phyloP scores from a whole-genome alignment of 2,329 filamentous ascomycete species.

The Claviceps sp. region DNA sequence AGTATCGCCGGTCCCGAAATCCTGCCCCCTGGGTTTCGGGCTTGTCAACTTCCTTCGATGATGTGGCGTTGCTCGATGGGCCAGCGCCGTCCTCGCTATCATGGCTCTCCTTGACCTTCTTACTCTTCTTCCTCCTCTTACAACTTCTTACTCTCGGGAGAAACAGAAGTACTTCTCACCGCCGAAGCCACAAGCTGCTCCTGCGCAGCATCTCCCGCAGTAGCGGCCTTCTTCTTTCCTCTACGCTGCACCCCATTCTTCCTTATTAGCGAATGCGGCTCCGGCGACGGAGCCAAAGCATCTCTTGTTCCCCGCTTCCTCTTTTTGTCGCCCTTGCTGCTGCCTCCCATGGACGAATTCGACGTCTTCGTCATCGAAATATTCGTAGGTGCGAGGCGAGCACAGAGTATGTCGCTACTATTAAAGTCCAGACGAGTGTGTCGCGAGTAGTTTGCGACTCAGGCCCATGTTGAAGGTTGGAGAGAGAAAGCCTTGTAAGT shows the following conservation, averaged over 20 bases:
- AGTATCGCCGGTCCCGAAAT: background rate
- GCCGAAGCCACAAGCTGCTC: background rate
- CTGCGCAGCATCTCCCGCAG: background rate
- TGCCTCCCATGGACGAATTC: background rate
- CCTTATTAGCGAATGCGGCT: background rate
- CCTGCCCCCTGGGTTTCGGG: background rate
- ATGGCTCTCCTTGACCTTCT: background rate
- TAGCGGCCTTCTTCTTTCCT: background rate
- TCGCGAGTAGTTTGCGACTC: slow-evolving; percentile 5
- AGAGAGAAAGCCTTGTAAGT: slow-evolving; percentile 7
- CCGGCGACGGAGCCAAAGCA: background rate
- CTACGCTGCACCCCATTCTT: background rate
- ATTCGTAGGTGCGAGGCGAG: background rate
- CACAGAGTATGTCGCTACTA: slow-evolving; percentile 1
- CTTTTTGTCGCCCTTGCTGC: background rate
- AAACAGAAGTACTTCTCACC: background rate
- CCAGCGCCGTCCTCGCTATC: background rate
- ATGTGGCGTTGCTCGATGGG: background rate
- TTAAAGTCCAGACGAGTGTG: background rate
- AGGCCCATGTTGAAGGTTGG: slow-evolving; percentile 2
- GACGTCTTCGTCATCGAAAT: background rate
- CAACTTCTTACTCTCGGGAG: background rate
- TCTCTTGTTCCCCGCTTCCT: slow-evolving; percentile 1
- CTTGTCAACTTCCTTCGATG: background rate
- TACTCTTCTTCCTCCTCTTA: background rate